Evolutionary conservation across 202 grass and related monocot species (phyloP).

Genomic region (Dendrocalamus latiflorus): DNA sequence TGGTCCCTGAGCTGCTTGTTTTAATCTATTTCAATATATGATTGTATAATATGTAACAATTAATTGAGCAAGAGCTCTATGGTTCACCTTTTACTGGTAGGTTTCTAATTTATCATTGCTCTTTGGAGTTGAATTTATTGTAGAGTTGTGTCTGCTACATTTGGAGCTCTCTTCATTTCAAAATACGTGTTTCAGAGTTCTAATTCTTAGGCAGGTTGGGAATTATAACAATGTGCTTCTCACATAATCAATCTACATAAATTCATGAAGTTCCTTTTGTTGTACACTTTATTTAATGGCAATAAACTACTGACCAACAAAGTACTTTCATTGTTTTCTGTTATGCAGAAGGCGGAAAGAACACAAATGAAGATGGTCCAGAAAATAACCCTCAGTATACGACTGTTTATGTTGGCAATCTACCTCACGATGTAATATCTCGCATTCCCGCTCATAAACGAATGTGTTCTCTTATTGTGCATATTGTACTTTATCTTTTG

Average conservation of each 20-base stretch:
- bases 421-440: constrained; percentile 65
- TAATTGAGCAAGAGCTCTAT: too few species aligned
- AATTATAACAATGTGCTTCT: constrained; percentile 2
- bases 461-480: neutral
- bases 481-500: neutral
- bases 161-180: neutral
- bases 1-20: too few species aligned
- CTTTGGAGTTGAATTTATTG: neutral
- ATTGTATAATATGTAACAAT: too few species aligned
- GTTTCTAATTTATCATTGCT: neutral
- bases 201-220: neutral
- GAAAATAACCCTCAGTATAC: too few species aligned
- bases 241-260: neutral
- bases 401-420: constrained; percentile 94
- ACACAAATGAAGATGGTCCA: too few species aligned
- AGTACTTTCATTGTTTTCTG: neutral
- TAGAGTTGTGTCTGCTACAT: neutral
- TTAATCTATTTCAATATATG: too few species aligned
- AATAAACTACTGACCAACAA: constrained; percentile 11
- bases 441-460: neutral
- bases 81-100: too few species aligned
- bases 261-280: neutral
- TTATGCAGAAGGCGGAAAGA: constrained; percentile 52
- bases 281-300: neutral
- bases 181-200: neutral